Evolutionary conservation across 1,284 basidiomycete genomes (phyloP), one percentile per base, ranked within the genome.

Genomic region (Naganishia sp.): DNA sequence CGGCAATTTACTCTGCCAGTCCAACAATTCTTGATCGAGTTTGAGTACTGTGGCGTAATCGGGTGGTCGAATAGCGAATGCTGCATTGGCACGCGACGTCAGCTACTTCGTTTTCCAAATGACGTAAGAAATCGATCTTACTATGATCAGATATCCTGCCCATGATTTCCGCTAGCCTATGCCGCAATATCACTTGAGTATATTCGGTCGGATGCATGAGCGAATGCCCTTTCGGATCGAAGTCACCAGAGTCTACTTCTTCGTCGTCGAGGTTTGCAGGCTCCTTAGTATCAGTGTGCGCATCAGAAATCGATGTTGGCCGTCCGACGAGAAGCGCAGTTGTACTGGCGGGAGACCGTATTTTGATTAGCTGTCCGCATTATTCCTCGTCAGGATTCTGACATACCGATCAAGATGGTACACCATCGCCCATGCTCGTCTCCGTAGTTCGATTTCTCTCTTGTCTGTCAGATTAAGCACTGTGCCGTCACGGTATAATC

Each of bases 231-330:
- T 75, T 76, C 6, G 75, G 75, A 65, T 80, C 77, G 55, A 81
- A 81, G 64, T 79, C 75, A 2, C 74, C 75, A 18, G 70, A 69
- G 45, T 81, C 77, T 16, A 81, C 72, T 68, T 81, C 80, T n/a
- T 79, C 78, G 69, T 81, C 80, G 66, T 79, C 77, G 23, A 81
- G 71, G 69, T 81, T 81, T 2, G 79, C 78, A 3, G 79, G 79
- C 36, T 77, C 75, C 3, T 75, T 73, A 6, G 79, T 80, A 69
- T 81, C 80, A 5, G 78, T 80, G 64, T 80, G 79, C 18, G 79
- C 76, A 65, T 80, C 79, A 1, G 78, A 79, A 49, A 81, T 81
- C 21, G 76, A 76, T 1, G 79, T 77, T 0, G 80, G 80, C 16
- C 80, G 72, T 11, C 80, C 80, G 43, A 81, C 78, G 6, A 81